Evolutionary conservation across 1,284 basidiomycete species (phyloP).

Genomic region (Agaricales sp.): DNA sequence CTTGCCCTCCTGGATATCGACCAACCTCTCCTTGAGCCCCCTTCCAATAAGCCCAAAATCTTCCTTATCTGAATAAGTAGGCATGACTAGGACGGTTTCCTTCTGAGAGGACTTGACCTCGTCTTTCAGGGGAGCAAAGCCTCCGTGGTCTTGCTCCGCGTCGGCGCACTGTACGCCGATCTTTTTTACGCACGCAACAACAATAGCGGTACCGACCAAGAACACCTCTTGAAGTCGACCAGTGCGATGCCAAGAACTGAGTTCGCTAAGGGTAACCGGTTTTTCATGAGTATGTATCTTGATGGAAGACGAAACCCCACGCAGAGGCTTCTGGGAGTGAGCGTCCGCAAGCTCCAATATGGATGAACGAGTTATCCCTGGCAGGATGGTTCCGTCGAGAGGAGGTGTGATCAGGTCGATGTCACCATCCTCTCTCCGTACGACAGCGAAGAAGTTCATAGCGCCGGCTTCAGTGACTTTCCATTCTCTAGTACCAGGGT

Average conservation of each 20-base stretch:
- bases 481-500: slow-evolving; percentile 11
- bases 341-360: slow-evolving; percentile 50
- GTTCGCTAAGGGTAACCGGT: slow-evolving; percentile 50
- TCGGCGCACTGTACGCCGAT: slow-evolving; percentile 37
- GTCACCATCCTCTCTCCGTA: slow-evolving; percentile 45
- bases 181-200: slow-evolving; percentile 46
- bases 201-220: slow-evolving; percentile 62
- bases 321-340: slow-evolving; percentile 29
- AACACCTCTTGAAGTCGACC: slow-evolving; percentile 62
- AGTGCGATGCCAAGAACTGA: slow-evolving; percentile 33
- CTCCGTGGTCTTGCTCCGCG: background rate
- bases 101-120: background rate
- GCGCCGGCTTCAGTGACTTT: slow-evolving; percentile 46
- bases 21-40: slow-evolving; percentile 43
- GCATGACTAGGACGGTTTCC: background rate
- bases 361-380: slow-evolving; percentile 69
- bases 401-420: slow-evolving; percentile 65
- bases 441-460: slow-evolving; percentile 63
- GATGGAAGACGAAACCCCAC: slow-evolving; percentile 24
- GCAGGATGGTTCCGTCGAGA: slow-evolving; percentile 66
- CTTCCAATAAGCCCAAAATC: slow-evolving; percentile 46
- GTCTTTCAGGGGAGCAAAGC: background rate
- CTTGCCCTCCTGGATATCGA: slow-evolving; percentile 58
- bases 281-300: slow-evolving; percentile 49
- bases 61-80: slow-evolving; percentile 5